Evolutionary conservation across 2,329 filamentous ascomycete genomes (phyloP).

Genomic region (Daldinia sp.): DNA sequence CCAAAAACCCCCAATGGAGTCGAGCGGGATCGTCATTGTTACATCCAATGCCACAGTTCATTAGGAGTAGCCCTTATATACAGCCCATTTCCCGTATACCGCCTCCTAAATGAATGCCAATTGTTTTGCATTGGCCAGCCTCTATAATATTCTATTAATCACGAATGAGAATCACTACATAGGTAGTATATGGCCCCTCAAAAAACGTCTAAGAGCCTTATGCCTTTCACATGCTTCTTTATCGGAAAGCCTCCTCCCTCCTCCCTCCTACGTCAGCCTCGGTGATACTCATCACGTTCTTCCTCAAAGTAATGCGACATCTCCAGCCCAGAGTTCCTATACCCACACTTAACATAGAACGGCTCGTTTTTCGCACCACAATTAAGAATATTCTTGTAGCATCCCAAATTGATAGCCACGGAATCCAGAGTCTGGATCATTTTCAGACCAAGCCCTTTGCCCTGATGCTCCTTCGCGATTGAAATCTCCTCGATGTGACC

Average conservation of each 20-base stretch:
- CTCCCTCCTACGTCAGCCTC: constrained; percentile 35
- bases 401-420: constrained; percentile 78
- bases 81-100: not conserved
- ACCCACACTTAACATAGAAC: constrained; percentile 70
- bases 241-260: not conserved
- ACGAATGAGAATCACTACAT: not conserved
- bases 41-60: too few species aligned
- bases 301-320: constrained; percentile 51
- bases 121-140: not conserved
- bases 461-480: constrained; percentile 81
- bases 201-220: not conserved
- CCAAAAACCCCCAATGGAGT: not conserved
- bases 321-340: constrained; percentile 49
- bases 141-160: not conserved
- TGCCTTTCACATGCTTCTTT: not conserved
- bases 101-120: not conserved
- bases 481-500: constrained; percentile 90
- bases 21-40: not conserved
- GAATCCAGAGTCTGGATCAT: constrained; percentile 83
- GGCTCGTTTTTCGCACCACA: constrained; percentile 82
- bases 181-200: too few species aligned
- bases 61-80: not conserved
- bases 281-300: constrained; percentile 45
- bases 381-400: constrained; percentile 85
- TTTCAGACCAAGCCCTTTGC: constrained; percentile 80